Evolutionary conservation across 768 basidiomycete species (phyloP).

Genomic region (Rhizopogon salebrosus): DNA sequence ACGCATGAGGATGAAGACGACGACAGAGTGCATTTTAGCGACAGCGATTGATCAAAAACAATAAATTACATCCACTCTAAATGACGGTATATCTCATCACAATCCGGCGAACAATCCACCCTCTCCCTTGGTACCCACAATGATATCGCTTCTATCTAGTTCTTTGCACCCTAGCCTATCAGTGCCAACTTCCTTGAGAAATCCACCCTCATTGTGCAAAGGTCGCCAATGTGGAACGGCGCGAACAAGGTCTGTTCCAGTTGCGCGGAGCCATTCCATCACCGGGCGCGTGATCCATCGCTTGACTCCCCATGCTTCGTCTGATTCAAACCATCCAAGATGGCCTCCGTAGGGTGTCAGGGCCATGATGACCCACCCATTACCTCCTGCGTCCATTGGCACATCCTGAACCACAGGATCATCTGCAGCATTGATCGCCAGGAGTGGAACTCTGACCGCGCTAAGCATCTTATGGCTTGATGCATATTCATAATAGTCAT

Average conservation of each 20-base stretch:
- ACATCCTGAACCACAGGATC: constrained; percentile 70
- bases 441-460: constrained; percentile 64
- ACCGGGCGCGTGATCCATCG: constrained; percentile 73
- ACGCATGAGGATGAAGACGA: constrained; percentile 49
- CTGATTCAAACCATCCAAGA: constrained; percentile 77
- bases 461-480: constrained; percentile 59
- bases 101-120: constrained; percentile 58
- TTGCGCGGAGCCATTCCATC: constrained; percentile 62
- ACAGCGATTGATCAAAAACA: constrained; percentile 61
- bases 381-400: constrained; percentile 51
- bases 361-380: constrained; percentile 52
- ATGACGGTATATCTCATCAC: constrained; percentile 25
- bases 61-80: constrained; percentile 9
- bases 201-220: constrained; percentile 52
- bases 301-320: constrained; percentile 26
- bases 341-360: constrained; percentile 68
- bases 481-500: constrained; percentile 44
- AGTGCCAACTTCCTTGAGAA: constrained; percentile 52
- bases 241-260: constrained; percentile 46
- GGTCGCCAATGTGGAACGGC: constrained; percentile 25
- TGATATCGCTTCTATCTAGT: constrained; percentile 45
- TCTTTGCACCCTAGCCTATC: constrained; percentile 55
- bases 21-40: constrained; percentile 69
- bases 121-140: constrained; percentile 50
- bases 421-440: constrained; percentile 70